phyloP scores from a whole-genome alignment of 164 flowering plant species.

The Kingdonia uniflora region DNA sequence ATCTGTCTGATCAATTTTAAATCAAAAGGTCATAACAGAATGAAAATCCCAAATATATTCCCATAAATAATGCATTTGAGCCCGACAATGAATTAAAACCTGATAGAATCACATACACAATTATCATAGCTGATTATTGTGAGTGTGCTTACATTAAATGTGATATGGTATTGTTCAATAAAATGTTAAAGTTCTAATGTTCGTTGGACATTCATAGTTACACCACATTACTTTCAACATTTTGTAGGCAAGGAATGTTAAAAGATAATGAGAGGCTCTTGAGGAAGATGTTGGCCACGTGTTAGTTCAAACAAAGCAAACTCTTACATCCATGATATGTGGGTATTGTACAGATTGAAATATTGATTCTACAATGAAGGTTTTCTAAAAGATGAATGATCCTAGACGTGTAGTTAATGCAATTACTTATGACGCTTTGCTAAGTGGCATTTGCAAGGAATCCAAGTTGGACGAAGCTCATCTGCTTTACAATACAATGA shows the following conservation, averaged over 20 bases:
- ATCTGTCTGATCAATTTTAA: no score
- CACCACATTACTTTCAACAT: conserved; percentile 47
- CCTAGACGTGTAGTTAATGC: conserved; percentile 61
- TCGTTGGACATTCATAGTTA: conserved; percentile 62
- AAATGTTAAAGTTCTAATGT: conserved; percentile 51
- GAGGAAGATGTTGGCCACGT: conserved; percentile 44
- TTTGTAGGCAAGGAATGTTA: conserved; percentile 57
- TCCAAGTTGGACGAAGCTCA: conserved; percentile 59
- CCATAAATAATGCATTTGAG: no score
- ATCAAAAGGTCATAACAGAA: no score
- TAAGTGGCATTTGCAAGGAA: conserved; percentile 90
- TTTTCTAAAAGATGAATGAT: conserved; percentile 45
- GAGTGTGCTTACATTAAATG: conserved; percentile 24
- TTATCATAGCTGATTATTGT: conserved; percentile 59
- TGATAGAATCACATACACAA: conserved; percentile 65
- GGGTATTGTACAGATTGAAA: conserved; percentile 62
- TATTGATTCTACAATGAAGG: conserved; percentile 30
- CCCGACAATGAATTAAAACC: conserved; percentile 62
- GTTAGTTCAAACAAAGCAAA: conserved; percentile 61
- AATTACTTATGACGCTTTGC: conserved; percentile 69
- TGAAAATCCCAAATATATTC: no score
- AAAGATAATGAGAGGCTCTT: conserved; percentile 48
- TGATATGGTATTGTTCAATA: conserved; percentile 22
- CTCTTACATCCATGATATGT: conserved; percentile 78
- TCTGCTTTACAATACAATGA: conserved; percentile 53